Evolutionary conservation across 805 yeast species (phyloP).

Genomic region (Starmerella gropengiesseri): DNA sequence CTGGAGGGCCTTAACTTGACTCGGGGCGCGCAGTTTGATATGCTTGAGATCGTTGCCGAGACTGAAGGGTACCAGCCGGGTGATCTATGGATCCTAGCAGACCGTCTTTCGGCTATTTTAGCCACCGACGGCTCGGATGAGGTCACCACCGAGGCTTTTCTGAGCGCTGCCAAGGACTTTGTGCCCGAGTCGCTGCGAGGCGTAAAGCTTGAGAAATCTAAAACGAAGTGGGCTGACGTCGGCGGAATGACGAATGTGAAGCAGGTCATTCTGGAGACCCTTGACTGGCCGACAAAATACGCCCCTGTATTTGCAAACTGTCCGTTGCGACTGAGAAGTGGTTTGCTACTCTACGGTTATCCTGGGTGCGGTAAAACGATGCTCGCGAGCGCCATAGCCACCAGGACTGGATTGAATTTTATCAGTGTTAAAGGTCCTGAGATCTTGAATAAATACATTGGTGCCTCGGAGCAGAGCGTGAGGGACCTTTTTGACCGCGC

Average conservation of each 20-base stretch:
- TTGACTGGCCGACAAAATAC: slow-evolving; percentile 95
- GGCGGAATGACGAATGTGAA: slow-evolving; percentile 81
- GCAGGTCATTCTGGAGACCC: slow-evolving; percentile 63
- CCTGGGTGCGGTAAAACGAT: slow-evolving; percentile 98
- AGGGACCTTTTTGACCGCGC: slow-evolving; percentile 90
- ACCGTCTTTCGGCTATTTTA: slow-evolving; percentile 36
- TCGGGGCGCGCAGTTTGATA: slow-evolving; percentile 30
- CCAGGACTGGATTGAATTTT: slow-evolving; percentile 86
- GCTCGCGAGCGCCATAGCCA: slow-evolving; percentile 84
- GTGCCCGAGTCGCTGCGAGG: slow-evolving; percentile 78
- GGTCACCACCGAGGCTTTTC: slow-evolving; percentile 33
- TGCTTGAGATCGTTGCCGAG: slow-evolving; percentile 42
- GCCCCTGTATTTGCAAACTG: slow-evolving; percentile 89
- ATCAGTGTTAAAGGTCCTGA: slow-evolving; percentile 94
- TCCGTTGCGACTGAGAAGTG: slow-evolving; percentile 79
- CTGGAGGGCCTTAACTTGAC: slow-evolving; percentile 29
- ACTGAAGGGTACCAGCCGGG: slow-evolving; percentile 86
- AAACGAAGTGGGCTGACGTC: slow-evolving; percentile 71
- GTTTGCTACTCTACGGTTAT: slow-evolving; percentile 81
- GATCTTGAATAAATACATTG: slow-evolving; percentile 85
- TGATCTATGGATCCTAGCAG: slow-evolving; percentile 62
- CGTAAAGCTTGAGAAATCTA: slow-evolving; percentile 69
- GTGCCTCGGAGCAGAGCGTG: slow-evolving; percentile 92
- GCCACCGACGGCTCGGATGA: slow-evolving; percentile 3
- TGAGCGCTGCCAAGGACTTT: slow-evolving; percentile 51